A percentile compares a stretch with the other conserved stretches of the same genome.
These are phyloP conservation scores for Trametes elegans DNA, from an alignment of 768 basidiomycete genomes.

Conservation along the genomic window DNA sequence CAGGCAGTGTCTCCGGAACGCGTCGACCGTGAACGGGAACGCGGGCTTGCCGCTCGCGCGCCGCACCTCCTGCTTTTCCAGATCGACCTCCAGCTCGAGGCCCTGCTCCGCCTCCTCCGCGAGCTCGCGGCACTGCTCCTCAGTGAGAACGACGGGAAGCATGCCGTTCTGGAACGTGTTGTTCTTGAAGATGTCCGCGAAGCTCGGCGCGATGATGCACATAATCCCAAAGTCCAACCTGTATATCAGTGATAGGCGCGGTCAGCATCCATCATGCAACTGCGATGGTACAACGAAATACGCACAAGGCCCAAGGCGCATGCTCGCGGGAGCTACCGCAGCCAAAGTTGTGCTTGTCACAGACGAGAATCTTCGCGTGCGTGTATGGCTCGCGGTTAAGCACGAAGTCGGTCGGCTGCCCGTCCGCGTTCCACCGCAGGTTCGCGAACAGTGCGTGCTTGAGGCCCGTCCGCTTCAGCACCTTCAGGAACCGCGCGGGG, in stretches of 20 bases:
- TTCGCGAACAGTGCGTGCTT: constrained; percentile 57
- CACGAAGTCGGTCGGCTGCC: constrained; percentile 55
- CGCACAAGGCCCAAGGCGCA: constrained; percentile 54
- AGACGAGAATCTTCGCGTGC: constrained; percentile 52
- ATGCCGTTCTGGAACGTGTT: constrained; percentile 69
- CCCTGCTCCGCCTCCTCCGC: constrained; percentile 51
- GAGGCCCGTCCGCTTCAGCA: constrained; percentile 61
- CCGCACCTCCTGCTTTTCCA: constrained; percentile 56
- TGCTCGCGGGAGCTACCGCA: constrained; percentile 64
- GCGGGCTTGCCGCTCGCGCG: constrained; percentile 66
- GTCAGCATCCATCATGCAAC: neutral
- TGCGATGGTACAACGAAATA: neutral
- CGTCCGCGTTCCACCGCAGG: constrained; percentile 47
- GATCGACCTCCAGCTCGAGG: constrained; percentile 54
- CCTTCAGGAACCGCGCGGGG: constrained; percentile 67
- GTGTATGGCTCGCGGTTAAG: constrained; percentile 59
- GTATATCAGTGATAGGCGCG: neutral
- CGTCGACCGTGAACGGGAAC: constrained; percentile 78
- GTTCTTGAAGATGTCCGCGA: constrained; percentile 62
- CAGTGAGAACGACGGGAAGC: constrained; percentile 51
- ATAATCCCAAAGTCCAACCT: constrained; percentile 64
- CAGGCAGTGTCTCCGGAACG: constrained; percentile 91
- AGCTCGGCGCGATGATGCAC: constrained; percentile 57
- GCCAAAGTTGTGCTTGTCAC: constrained; percentile 61
- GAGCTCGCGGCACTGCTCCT: constrained; percentile 46